Base-by-base conservation (phyloP, 352 stramenopile genomes). In the Globisporangium yorkense region DNA sequence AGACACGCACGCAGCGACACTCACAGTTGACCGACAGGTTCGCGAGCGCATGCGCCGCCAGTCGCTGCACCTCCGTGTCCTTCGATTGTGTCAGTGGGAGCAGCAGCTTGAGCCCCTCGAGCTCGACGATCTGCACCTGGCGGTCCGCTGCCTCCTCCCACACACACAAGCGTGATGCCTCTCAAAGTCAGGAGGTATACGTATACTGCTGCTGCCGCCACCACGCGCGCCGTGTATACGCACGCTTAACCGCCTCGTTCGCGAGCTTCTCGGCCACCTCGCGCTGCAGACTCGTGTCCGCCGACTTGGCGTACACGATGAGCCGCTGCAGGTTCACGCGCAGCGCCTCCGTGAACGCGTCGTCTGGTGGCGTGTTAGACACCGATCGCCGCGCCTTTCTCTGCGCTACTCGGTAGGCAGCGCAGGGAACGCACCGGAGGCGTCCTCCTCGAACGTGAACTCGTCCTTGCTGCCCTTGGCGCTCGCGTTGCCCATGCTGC, bases 11-110 rank as follows among this genome's bases (percentile, higher is more conserved):
- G 31, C 9, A 48, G 21, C 13, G 20, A 0, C 21, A 59, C 70
- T 54, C 72, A 96, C 87, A 91, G 65, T 97, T 96, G 27, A 98
- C 93, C 1, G 88, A 97, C 44, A 98, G 75, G 59, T 98, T 98
- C 6, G 93, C 93, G 29, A 98, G 80, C 54, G 93, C 93, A 44
- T 98, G 93, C 6, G 94, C 93, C 24, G 93, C 92, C 7, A 98
- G 70, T 5, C 93, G 87, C 71, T 97, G 89, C 40, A 98, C 93
- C 61, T 98, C 93, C 12, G 73, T 89, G 70, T 98, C 93, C 48
- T 76, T 92, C 24, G 88, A 97, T 63, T 96, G 77, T 39, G 92
- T 97, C 48, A 98, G 79, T 29, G 93, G 93, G 47, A 98, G 72
- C 56, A 98, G 67, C 57, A 98, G 75, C 67, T 97, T 76, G 59